Evolutionary conservation across 129 eudicot genomes (phyloP).

Genomic region (sunflower (Helianthus annuus)): DNA sequence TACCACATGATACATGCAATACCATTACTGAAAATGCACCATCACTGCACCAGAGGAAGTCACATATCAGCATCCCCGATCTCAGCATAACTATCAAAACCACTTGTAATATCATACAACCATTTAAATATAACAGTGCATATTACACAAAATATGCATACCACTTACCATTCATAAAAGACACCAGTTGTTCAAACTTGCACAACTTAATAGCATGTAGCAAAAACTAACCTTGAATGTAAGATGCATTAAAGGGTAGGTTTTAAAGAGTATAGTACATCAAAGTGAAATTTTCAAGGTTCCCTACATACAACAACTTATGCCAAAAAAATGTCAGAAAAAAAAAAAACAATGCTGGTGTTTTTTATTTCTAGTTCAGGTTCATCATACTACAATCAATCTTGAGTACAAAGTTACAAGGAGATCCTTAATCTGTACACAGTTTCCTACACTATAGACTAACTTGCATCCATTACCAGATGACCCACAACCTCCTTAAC

Average conservation of each 20-base stretch:
- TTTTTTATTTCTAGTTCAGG: conserved; percentile 33
- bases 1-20: too few relatives aligned
- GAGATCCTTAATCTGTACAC: conserved; percentile 40
- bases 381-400: conserved; percentile 38
- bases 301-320: background rate
- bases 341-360: conserved; percentile 35
- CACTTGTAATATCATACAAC: too few relatives aligned
- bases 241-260: background rate
- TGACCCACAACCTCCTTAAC: conserved; percentile 16
- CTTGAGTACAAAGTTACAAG: conserved; percentile 30
- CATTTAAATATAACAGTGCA: too few relatives aligned
- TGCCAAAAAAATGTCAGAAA: background rate
- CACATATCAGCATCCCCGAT: too few relatives aligned
- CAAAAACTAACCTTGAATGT: background rate
- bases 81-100: too few relatives aligned
- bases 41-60: too few relatives aligned
- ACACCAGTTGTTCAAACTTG: too few relatives aligned
- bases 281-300: background rate
- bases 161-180: too few relatives aligned
- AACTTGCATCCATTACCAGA: conserved; percentile 22
- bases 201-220: too few relatives aligned
- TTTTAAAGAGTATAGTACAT: background rate
- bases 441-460: conserved; percentile 39
- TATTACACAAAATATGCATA: too few relatives aligned
- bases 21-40: too few relatives aligned